Percentiles rank a stretch among this genome's conserved stretches.
These are phyloP conservation scores for Telopea speciosissima DNA, from an alignment of 177 flowering plant genomes.

Conservation along the genomic window DNA sequence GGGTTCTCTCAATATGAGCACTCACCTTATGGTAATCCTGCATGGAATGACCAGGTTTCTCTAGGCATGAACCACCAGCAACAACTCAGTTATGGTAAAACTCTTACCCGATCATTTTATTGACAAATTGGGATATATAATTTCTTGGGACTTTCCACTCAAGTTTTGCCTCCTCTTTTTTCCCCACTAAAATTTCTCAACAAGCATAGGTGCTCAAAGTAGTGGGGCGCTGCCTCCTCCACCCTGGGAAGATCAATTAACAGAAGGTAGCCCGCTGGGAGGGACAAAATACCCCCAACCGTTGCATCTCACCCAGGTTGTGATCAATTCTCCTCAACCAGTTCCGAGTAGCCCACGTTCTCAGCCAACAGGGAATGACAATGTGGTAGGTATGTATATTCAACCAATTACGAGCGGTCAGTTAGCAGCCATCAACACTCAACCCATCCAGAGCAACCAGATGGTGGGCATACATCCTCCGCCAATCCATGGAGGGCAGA, in stretches of 20 bases:
- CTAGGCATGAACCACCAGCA: constrained; percentile 17
- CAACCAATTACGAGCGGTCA: constrained; percentile 37
- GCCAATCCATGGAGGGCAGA: constrained; percentile 29
- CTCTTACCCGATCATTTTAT: not conserved
- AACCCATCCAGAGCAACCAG: constrained; percentile 26
- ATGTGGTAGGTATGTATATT: constrained; percentile 38
- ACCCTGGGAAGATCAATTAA: constrained; percentile 42
- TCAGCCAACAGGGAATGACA: constrained; percentile 37
- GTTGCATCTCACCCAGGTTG: constrained; percentile 35
- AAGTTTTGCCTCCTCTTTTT: not conserved
- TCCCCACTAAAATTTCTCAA: not conserved
- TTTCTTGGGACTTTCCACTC: not conserved
- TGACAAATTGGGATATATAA: not conserved
- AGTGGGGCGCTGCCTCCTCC: constrained; percentile 39
- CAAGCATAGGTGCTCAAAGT: constrained; percentile 23
- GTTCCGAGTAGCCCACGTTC: constrained; percentile 28
- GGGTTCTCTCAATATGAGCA: constrained; percentile 45
- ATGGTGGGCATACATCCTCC: constrained; percentile 33
- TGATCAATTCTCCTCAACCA: constrained; percentile 32
- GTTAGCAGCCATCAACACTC: constrained; percentile 26
- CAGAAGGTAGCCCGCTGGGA: constrained; percentile 7
- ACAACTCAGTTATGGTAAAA: constrained; percentile 21
- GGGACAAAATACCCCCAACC: constrained; percentile 20
- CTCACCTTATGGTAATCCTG: constrained; percentile 9
- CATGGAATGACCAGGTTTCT: constrained; percentile 26